Evolutionary conservation across 1,284 basidiomycete genomes (phyloP), one percentile per base, ranked within the genome.

Genomic region (Marasmius fiardii): DNA sequence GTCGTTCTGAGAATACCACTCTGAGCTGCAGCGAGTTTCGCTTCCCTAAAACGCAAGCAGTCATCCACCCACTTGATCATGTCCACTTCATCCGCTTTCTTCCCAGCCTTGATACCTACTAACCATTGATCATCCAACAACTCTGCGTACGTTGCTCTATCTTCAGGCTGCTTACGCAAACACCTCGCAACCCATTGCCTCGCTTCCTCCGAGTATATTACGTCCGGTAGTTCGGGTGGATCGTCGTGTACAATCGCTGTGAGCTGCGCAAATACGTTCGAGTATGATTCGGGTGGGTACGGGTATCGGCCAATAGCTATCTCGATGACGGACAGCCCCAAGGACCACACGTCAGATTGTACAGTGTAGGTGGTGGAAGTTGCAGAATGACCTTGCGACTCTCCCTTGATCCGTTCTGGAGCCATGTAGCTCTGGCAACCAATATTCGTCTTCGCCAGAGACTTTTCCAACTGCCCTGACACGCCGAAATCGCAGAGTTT

Each of bases 361-460:
- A 98, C 95, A 10, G 94, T 96, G 72, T 99, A 99, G 1, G 94
- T 95, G 26, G 88, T 37, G 5, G 35, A 10, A 16, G 39, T 3
- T 41, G 39, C 86, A 26, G 90, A 73, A 59, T 91, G 87, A 68
- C 90, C 91, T 66, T 89, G 88, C 3, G 91, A 93, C 72, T 97
- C 95, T 59, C 94, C 94, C 69, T 94, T 90, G 71, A 99, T 98
- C 28, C 96, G 86, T 69, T 98, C 95, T 35, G 95, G 96, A 48
- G 96, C 96, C 95, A 99, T 99, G 74, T 99, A 99, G 60, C 87
- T 92, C 71, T 99, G 97, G 71, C 97, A 99, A 2, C 97, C 96
- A 44, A 99, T 98, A 66, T 98, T 98, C 14, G 96, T 99, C 77
- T 97, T 98, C 23, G 97, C 96, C 20, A 99, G 78, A 57, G 89